Percentiles rank a stretch among this genome's conserved stretches.
Evolutionary conservation across 2,329 filamentous ascomycete species (phyloP).

Genomic region (Monosporascus sp.): DNA sequence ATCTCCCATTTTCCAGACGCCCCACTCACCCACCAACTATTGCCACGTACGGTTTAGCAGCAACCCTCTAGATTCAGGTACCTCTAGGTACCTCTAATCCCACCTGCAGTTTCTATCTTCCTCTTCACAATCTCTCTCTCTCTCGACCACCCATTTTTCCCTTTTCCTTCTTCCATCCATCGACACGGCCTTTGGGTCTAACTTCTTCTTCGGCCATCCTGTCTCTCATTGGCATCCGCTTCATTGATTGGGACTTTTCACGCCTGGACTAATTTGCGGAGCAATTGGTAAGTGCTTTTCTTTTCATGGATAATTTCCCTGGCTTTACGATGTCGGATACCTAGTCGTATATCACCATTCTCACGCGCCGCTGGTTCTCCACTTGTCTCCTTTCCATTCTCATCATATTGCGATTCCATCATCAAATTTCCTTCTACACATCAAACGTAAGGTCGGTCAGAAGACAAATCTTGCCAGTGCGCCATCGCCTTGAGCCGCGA

Average conservation of each 20-base stretch:
- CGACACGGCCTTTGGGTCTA: constrained; percentile 5
- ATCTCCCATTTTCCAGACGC: background rate
- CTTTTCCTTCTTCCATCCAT: constrained; percentile 18
- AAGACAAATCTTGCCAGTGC: no score
- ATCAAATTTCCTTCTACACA: no score
- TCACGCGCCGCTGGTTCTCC: no score
- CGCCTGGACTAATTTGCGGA: background rate
- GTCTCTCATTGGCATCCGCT: constrained; percentile 1
- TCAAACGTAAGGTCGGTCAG: no score
- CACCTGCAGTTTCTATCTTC: constrained; percentile 2
- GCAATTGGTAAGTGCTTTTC: background rate
- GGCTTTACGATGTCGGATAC: no score
- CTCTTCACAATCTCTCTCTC: constrained; percentile 14
- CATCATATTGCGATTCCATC: no score
- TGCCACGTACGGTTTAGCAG: background rate
- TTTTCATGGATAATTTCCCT: no score
- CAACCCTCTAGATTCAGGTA: background rate
- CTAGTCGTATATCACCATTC: no score
- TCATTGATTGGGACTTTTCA: background rate
- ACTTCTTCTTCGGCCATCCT: constrained; percentile 11
- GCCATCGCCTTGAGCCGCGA: no score
- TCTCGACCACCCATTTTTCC: constrained; percentile 26
- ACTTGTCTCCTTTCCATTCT: no score
- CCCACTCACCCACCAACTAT: background rate
- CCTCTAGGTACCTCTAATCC: background rate